Conservation (phyloP, 495 filamentous ascomycete genomes). For the Penicillium alfredii region DNA sequence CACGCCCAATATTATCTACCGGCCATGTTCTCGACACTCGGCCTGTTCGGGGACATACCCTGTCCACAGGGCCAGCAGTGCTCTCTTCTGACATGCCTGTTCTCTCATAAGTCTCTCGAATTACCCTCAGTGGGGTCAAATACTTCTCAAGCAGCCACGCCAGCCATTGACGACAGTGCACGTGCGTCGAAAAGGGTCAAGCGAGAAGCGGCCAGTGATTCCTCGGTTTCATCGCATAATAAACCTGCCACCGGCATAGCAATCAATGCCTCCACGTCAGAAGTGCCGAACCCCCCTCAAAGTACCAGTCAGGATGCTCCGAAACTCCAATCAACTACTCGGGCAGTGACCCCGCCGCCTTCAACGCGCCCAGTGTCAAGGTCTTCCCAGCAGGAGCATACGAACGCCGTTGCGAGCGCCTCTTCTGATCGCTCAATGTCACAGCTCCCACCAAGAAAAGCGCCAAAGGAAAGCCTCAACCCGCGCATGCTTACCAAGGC, state of each 20-base stretch:
- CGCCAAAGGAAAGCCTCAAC: slow-evolving; percentile 55
- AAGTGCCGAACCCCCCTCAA: not conserved
- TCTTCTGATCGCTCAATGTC: slow-evolving; percentile 8
- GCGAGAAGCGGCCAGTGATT: no score
- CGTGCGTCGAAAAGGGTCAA: slow-evolving; percentile 3
- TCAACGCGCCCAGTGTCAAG: slow-evolving; percentile 11
- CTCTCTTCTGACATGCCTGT: slow-evolving; percentile 53
- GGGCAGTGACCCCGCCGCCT: slow-evolving; percentile 41
- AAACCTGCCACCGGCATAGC: not conserved
- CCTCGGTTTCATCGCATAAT: no score
- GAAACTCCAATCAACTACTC: slow-evolving; percentile 19
- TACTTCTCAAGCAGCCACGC: no score
- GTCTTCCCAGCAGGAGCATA: slow-evolving; percentile 23
- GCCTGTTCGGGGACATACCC: slow-evolving; percentile 56
- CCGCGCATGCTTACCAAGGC: slow-evolving; percentile 70
- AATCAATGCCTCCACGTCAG: not conserved
- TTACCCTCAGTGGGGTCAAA: no score
- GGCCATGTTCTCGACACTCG: slow-evolving; percentile 61
- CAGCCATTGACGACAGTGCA: not conserved
- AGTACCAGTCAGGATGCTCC: not conserved
- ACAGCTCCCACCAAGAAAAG: slow-evolving; percentile 28
- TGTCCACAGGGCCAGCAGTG: slow-evolving; percentile 59
- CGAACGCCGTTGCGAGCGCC: not conserved
- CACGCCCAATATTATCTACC: slow-evolving; percentile 10
- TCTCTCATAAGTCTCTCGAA: slow-evolving; percentile 40